Conservation (phyloP, 1,139 yeast species). For the Lodderomyces theae region DNA sequence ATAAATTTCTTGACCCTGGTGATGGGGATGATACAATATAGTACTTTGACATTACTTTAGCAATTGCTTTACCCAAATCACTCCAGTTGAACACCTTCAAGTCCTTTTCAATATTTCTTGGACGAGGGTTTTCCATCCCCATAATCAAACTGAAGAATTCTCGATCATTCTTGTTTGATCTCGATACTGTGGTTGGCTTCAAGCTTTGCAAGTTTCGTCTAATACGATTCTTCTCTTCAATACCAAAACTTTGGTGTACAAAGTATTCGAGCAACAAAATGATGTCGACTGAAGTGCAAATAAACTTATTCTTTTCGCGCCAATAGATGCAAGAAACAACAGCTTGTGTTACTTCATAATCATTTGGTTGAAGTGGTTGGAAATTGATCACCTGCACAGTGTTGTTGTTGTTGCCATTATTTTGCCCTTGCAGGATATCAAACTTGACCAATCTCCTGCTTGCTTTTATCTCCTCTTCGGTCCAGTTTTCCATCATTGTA, state of each 20-base stretch:
- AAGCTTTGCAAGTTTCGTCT: conserved; percentile 66
- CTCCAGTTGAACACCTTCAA: conserved; percentile 67
- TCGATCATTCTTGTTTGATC: conserved; percentile 42
- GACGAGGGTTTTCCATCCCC: conserved; percentile 65
- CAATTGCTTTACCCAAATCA: conserved; percentile 51
- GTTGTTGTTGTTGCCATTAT: conserved; percentile 13
- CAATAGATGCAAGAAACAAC: conserved; percentile 62
- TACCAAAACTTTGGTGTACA: conserved; percentile 55
- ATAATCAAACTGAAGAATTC: conserved; percentile 58
- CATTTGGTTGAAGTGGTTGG: conserved; percentile 18
- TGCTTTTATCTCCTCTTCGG: conserved; percentile 24
- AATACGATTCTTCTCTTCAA: conserved; percentile 69
- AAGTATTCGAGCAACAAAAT: conserved; percentile 57
- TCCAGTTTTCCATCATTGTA: conserved; percentile 35
- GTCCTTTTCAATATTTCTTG: conserved; percentile 71
- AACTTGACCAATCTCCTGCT: conserved; percentile 40
- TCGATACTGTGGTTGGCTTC: conserved; percentile 59
- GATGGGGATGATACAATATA: conserved; percentile 18
- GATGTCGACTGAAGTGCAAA: conserved; percentile 67
- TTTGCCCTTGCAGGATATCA: conserved; percentile 19
- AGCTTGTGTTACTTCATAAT: conserved; percentile 26
- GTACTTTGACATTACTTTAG: conserved; percentile 64
- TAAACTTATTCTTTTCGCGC: conserved; percentile 49
- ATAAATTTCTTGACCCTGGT: not conserved
- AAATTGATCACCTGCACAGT: conserved; percentile 27